Base-by-base conservation (phyloP, 2,329 filamentous ascomycete species). In the Pleomassaria siparia region DNA sequence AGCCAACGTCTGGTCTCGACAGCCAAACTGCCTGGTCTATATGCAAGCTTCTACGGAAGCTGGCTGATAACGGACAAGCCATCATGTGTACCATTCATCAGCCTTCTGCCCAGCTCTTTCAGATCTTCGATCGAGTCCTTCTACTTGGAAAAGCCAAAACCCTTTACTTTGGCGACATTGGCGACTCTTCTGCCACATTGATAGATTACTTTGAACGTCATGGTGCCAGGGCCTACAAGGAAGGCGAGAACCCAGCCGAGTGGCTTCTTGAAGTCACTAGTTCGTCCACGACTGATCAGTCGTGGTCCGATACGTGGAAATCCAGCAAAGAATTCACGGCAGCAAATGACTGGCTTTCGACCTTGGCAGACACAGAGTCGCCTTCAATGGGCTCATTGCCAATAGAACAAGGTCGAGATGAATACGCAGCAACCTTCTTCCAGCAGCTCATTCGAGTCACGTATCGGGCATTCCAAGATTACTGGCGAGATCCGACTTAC, bases 21-120 rank as follows among this genome's bases (percentile, higher is more conserved):
- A 88, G 83, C 63, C 89, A 95, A 70, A 95, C 90, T 1, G 91
- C 91, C 0, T 95, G 89, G 88, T 87, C 89, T 44, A 95, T 96
- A 60, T 80, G 89, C 44, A 85, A 88, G 64, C 80, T 96, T 8
- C 80, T 96, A 30, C 85, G 91, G 69, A 95, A 94, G 72, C 80
- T 96, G 12, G 88, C 89, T 52, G 86, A 90, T 64, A 85, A 83
- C 50, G 91, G 91, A 10, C 58, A 66, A 49, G 91, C 91, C 40
- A 88, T 96, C 67, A 82, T 96, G 7, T 95, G 90, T 74, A 96
- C 91, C 0, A 95, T 96, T 51, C 91, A 96, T 70, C 91, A 96
- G 70, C 91, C 91, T 9, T 95, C 89, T 4, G 89, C 90, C 20
- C 88, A 91, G 77, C 79, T 96, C 26, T 95, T 96, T 76, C 87